Percentiles rank a stretch among this genome's conserved stretches.
These are phyloP conservation scores for Acanthamoeba culbertsoni DNA, from an alignment of 208 protist species.

Conservation along the genomic window DNA sequence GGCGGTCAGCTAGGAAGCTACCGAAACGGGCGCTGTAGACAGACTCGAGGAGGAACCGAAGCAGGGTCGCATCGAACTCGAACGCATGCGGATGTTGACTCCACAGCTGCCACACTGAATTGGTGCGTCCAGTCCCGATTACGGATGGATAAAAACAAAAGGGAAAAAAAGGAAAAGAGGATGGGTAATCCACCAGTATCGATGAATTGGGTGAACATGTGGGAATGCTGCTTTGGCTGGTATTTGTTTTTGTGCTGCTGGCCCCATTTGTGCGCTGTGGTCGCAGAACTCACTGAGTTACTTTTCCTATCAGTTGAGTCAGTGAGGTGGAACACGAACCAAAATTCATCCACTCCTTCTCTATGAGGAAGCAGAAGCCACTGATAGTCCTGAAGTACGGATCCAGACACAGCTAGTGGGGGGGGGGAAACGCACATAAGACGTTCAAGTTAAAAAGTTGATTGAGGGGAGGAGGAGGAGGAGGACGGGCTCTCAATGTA, in stretches of 20 bases:
- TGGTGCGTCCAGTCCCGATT: too few species aligned
- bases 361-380: slow-evolving; percentile 89
- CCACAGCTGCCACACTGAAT: slow-evolving; percentile 51
- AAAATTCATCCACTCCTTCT: slow-evolving; percentile 90
- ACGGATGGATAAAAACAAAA: too few species aligned
- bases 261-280: slow-evolving; percentile 2
- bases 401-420: slow-evolving; percentile 81
- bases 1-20: neutral
- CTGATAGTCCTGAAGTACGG: slow-evolving; percentile 90
- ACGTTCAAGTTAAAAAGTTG: neutral
- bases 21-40: slow-evolving; percentile 46
- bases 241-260: slow-evolving; percentile 47
- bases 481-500: too few species aligned
- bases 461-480: neutral
- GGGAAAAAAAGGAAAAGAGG: too few species aligned
- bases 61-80: neutral
- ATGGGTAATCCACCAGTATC: neutral
- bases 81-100: neutral
- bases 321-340: slow-evolving; percentile 64
- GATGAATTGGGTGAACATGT: slow-evolving; percentile 45
- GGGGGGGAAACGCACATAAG: neutral
- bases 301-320: neutral
- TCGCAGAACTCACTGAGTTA: neutral
- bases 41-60: slow-evolving; percentile 16
- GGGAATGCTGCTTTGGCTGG: slow-evolving; percentile 1